A percentile compares a stretch with the other conserved stretches of the same genome.
phyloP scores from a whole-genome alignment of 306 rosid species.

The Vigna hirtella region DNA sequence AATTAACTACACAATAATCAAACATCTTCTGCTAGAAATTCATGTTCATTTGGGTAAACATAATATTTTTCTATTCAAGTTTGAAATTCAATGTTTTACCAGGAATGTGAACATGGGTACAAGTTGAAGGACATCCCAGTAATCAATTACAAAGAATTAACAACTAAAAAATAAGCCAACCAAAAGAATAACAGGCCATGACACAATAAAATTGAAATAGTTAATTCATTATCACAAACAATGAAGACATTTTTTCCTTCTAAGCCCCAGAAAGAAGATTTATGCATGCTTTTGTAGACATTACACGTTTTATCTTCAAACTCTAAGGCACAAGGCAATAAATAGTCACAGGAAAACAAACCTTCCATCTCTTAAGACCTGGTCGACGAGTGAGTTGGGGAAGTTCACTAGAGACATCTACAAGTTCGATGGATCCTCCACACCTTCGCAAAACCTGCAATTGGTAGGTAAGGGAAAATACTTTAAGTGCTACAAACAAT shows the following conservation, averaged over 20 bases:
- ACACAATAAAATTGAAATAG: constrained; percentile 15
- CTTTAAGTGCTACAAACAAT: constrained; percentile 21
- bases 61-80: constrained; percentile 1
- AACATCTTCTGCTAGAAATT: constrained; percentile 16
- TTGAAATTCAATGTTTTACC: constrained; percentile 24
- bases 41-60: constrained; percentile 3
- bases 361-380: constrained; percentile 94
- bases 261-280: constrained; percentile 7
- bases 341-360: constrained; percentile 41
- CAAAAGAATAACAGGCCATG: background rate
- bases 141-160: constrained; percentile 28
- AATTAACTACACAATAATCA: constrained; percentile 22
- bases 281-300: constrained; percentile 33
- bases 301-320: constrained; percentile 31
- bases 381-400: constrained; percentile 81
- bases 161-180: constrained; percentile 26
- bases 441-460: constrained; percentile 81
- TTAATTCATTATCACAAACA: background rate
- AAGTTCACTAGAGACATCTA: constrained; percentile 81
- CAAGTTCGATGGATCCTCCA: constrained; percentile 73
- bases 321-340: constrained; percentile 11
- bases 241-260: background rate
- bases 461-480: constrained; percentile 11
- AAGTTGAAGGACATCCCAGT: constrained; percentile 16
- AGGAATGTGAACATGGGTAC: constrained; percentile 5